Conservation (phyloP, 176 grass and related monocot genomes). For the Puccinellia tenuiflora region DNA sequence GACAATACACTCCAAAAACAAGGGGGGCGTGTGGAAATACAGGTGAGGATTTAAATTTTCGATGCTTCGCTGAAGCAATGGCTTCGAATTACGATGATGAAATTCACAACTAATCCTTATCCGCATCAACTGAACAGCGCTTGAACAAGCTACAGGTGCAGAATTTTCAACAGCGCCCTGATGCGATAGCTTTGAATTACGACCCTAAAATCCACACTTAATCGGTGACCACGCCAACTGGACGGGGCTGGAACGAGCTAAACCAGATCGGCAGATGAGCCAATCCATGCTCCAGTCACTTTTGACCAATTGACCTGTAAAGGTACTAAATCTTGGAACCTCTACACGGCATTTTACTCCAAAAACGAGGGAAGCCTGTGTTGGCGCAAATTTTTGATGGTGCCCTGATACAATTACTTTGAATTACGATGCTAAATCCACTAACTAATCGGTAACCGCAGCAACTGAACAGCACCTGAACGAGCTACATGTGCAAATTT, state of each 20-base stretch:
- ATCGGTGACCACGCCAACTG: neutral
- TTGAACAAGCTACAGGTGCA: neutral
- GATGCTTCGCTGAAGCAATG: neutral
- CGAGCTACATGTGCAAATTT: no score
- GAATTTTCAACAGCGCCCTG: neutral
- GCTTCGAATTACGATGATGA: neutral
- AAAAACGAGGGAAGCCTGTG: neutral
- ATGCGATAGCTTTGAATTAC: neutral
- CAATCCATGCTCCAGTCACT: neutral
- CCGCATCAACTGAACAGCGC: neutral
- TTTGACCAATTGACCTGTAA: neutral
- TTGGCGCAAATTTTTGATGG: neutral
- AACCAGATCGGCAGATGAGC: neutral
- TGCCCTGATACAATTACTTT: neutral
- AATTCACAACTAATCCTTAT: neutral
- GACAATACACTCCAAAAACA: neutral
- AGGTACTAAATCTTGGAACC: neutral
- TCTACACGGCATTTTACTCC: neutral
- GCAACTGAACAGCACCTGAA: neutral
- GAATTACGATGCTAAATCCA: neutral
- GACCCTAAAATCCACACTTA: no score
- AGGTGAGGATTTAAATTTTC: neutral
- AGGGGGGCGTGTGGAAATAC: neutral
- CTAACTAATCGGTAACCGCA: neutral
- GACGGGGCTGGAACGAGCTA: neutral